phyloP scores from a whole-genome alignment of 192 early-diverging fungal species.

The Phycomyces nitens region DNA sequence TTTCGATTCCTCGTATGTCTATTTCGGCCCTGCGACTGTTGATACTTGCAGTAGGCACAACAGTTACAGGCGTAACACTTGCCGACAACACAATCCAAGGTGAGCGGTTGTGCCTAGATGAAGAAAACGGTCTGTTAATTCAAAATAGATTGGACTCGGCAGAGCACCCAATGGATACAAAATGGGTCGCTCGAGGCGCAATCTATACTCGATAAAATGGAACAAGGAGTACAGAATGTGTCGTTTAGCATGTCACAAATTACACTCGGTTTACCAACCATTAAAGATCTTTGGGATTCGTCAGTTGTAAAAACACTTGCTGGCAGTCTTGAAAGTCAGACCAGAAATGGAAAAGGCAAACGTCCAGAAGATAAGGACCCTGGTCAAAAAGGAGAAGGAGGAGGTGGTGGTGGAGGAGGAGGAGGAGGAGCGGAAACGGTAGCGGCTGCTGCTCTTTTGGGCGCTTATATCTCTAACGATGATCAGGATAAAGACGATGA shows the following conservation, averaged over 20 bases:
- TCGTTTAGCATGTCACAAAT: slow-evolving; percentile 39
- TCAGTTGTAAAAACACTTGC: neutral
- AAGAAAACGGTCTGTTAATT: neutral
- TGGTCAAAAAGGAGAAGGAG: slow-evolving; percentile 15
- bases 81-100: slow-evolving; percentile 62
- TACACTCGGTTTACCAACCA: slow-evolving; percentile 36
- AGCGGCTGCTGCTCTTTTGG: too few species aligned
- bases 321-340: neutral
- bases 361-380: slow-evolving; percentile 26
- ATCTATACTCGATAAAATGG: slow-evolving; percentile 31
- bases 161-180: slow-evolving; percentile 36
- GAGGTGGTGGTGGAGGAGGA: slow-evolving; percentile 14
- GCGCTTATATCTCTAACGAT: neutral
- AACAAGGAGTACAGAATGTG: slow-evolving; percentile 34
- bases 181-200: slow-evolving; percentile 35
- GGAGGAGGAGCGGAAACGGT: slow-evolving; percentile 7
- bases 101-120: slow-evolving; percentile 10
- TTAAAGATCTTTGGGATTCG: slow-evolving; percentile 22
- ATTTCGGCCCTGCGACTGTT: slow-evolving; percentile 54
- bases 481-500: neutral
- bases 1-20: slow-evolving; percentile 38
- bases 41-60: slow-evolving; percentile 51
- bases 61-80: slow-evolving; percentile 55
- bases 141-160: slow-evolving; percentile 32
- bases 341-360: slow-evolving; percentile 22